Base-by-base conservation (phyloP, 352 stramenopile species). In the Phytopythium aichiense region DNA sequence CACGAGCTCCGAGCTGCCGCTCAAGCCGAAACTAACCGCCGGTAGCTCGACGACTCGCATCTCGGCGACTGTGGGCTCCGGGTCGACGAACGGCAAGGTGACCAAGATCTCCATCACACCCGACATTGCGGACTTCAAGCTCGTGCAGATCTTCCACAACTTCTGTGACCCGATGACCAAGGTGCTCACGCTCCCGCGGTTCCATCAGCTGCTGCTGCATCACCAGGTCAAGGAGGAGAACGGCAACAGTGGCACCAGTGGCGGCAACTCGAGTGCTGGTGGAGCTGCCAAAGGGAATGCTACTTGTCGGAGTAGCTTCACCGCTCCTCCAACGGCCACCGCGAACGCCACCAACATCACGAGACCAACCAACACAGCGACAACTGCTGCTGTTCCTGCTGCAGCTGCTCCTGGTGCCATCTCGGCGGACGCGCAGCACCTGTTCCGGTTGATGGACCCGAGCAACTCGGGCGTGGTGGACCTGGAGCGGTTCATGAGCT, bases 101-200 rank as follows among this genome's bases (percentile, higher is more conserved):
- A 60, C 70, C 52, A 86, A 87, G 43, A 67, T 89, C 38, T 74
- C 78, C 23, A 88, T 90, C 55, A 88, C 81, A 11, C 82, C 85
- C 6, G 85, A 91, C 61, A 90, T 92, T 43, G 79, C 82, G 0
- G 83, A 94, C 58, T 91, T 91, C 57, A 94, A 94, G 58, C 74
- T 94, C n/a, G 84, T 90, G 22, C 85, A 91, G 63, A 94, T 91
- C 63, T 94, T 91, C 64, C 81, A 92, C 62, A 74, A 77, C 48
- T 92, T 92, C 45, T 92, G 82, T 55, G 85, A 94, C 48, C 85
- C 81, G 0, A 56, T 57, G 13, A 77, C 58, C 7, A 91, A 90
- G 22, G 49, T 85, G 7, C 58, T 92, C 16, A 74, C 67, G 20
- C 61, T 87, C 1, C 52, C 69, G 11, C 67, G 74, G 1, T 93